These are phyloP conservation scores for Jaapia argillacea DNA, from an alignment of 768 basidiomycete species.

Conservation along the genomic window DNA sequence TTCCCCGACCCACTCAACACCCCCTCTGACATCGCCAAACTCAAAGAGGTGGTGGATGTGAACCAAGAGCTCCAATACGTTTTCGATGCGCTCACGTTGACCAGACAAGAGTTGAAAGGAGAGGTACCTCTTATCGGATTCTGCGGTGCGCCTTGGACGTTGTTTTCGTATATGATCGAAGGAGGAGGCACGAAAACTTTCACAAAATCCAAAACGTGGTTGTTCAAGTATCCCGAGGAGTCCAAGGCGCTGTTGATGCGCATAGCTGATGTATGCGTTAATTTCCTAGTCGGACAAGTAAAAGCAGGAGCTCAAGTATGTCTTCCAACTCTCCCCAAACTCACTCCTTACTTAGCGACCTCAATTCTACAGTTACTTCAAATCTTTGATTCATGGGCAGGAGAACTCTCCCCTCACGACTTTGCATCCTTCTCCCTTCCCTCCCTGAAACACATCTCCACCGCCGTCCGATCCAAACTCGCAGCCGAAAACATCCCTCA, in stretches of 20 bases:
- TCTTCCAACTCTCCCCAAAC: constrained; percentile 1
- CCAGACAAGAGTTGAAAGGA: constrained; percentile 71
- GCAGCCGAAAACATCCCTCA: constrained; percentile 37
- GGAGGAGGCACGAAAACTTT: constrained; percentile 89
- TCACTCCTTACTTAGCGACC: neutral
- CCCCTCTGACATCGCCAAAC: constrained; percentile 60
- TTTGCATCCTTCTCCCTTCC: constrained; percentile 81
- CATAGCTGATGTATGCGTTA: constrained; percentile 85
- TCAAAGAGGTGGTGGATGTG: constrained; percentile 62
- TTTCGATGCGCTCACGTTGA: constrained; percentile 83
- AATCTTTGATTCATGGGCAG: constrained; percentile 96
- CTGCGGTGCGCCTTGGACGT: constrained; percentile 96
- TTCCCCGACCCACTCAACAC: constrained; percentile 81
- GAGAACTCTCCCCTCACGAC: constrained; percentile 84
- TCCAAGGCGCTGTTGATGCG: constrained; percentile 66
- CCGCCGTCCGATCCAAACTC: constrained; percentile 54
- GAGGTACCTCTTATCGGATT: constrained; percentile 96
- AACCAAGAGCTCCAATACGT: constrained; percentile 83
- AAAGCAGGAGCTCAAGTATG: constrained; percentile 92
- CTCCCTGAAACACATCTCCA: constrained; percentile 61
- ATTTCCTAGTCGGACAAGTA: constrained; percentile 87
- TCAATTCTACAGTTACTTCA: constrained; percentile 74
- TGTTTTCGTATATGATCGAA: constrained; percentile 98
- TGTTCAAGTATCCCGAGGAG: constrained; percentile 83
- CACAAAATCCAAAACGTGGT: constrained; percentile 89